Base-by-base conservation (phyloP, 2,329 filamentous ascomycete genomes). In the Aureobasidium lini region DNA sequence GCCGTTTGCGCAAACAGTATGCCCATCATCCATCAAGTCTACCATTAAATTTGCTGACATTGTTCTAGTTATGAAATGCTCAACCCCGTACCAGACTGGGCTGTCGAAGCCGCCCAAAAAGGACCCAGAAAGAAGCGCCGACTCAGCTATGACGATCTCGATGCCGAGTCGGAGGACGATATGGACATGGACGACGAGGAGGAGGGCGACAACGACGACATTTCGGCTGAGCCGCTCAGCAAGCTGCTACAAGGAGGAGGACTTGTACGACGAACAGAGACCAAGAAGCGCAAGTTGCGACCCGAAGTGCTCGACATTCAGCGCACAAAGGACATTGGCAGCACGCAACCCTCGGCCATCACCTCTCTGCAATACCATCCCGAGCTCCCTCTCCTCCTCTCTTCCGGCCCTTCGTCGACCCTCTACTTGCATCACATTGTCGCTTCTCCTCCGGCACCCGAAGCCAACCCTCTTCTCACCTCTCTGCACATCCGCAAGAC, bases 261-360 rank as follows among this genome's bases (percentile, higher is more conserved):
- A 37, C 79, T 96, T 50, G 85, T 83, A 2, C 75, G 77, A 57
- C 66, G 73, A 29, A 73, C 73, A 34, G 80, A 75, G 23, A 77
- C 76, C 18, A 88, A 84, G 72, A 82, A 82, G 70, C 82, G 85
- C 67, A 90, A 88, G 69, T 79, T 97, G 61, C 86, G 89, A 57
- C 89, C 93, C 43, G 93, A 96, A 73, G 86, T 90, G 47, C 81
- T 99, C 65, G 89, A 95, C 60, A 95, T 99, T 63, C 90, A 95
- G 72, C 85, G 90, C 67, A 84, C 90, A 63, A 88, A 92, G 71
- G 91, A 96, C 71, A 87, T 97, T 64, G 83, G 89, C 28, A 86
- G 89, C 71, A 78, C 81, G 34, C 90, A 95, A 73, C 86, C 84
- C 52, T 82, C 88, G 16, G 83, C 90, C 10, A 86, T 97, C 65